Conservation (phyloP, 768 basidiomycete genomes). For the Tephrocybe sp. region DNA sequence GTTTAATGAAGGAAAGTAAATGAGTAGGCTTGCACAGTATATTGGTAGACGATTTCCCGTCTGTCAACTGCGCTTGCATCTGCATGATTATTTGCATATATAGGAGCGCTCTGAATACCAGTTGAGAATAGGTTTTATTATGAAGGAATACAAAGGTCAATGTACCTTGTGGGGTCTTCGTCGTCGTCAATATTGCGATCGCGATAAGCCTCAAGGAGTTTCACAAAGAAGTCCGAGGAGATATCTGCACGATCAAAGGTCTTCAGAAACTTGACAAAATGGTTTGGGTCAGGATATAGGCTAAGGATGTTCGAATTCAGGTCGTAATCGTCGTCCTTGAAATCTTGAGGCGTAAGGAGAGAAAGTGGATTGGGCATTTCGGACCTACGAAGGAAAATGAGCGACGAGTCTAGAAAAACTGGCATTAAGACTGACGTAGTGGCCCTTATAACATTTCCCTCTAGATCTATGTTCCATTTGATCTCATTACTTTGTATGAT, state of each 20-base stretch:
- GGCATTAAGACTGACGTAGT: slow-evolving; percentile 39
- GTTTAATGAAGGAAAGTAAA: slow-evolving; percentile 80
- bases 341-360: slow-evolving; percentile 54
- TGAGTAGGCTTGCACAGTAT: slow-evolving; percentile 67
- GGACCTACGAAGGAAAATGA: slow-evolving; percentile 17
- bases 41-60: slow-evolving; percentile 50
- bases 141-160: background rate
- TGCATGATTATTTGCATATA: slow-evolving; percentile 81
- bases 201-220: slow-evolving; percentile 70
- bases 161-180: slow-evolving; percentile 55
- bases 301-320: slow-evolving; percentile 59
- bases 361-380: slow-evolving; percentile 29
- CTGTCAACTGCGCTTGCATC: slow-evolving; percentile 71
- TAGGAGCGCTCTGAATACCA: slow-evolving; percentile 53
- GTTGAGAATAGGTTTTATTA: background rate
- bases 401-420: background rate
- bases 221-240: slow-evolving; percentile 71
- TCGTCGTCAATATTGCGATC: slow-evolving; percentile 35
- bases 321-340: slow-evolving; percentile 41
- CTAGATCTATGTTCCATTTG: slow-evolving; percentile 56
- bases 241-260: slow-evolving; percentile 67
- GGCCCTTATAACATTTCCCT: slow-evolving; percentile 46
- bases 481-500: slow-evolving; percentile 52
- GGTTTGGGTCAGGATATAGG: slow-evolving; percentile 74
- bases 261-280: slow-evolving; percentile 68